Evolutionary conservation across 2,329 filamentous ascomycete species (phyloP).

Genomic region (Cercospora sp.): DNA sequence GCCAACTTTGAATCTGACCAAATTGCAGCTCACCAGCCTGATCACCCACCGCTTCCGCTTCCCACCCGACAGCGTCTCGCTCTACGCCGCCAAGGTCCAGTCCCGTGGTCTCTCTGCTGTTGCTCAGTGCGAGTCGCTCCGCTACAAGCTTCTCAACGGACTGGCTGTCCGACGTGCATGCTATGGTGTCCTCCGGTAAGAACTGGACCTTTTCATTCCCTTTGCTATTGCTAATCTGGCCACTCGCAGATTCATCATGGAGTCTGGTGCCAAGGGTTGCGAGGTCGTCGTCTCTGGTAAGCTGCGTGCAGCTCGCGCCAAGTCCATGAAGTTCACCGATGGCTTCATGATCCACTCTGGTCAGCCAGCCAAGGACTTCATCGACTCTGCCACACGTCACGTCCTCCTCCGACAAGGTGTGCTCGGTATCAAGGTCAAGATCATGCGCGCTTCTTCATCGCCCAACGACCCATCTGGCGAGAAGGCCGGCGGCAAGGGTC

Average conservation of each 20-base stretch:
- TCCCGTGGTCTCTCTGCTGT: slow-evolving; percentile 99
- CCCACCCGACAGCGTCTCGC: slow-evolving; percentile 99
- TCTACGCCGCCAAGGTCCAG: slow-evolving; percentile 99
- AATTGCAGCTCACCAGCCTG: slow-evolving; percentile 78
- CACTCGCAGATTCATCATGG: slow-evolving; percentile 83
- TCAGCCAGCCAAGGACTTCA: slow-evolving; percentile 99
- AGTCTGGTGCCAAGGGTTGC: slow-evolving; percentile 98
- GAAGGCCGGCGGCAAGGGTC: slow-evolving; percentile 92
- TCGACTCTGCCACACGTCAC: slow-evolving; percentile 97
- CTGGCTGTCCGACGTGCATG: slow-evolving; percentile 97
- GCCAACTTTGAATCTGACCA: slow-evolving; percentile 11
- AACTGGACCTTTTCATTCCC: slow-evolving; percentile 10
- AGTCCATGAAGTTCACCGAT: slow-evolving; percentile 99
- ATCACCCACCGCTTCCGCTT: slow-evolving; percentile 99
- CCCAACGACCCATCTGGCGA: slow-evolving; percentile 89
- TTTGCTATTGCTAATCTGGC: background rate
- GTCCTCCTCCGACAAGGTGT: slow-evolving; percentile 99
- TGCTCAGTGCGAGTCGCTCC: slow-evolving; percentile 99
- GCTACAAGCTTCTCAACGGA: slow-evolving; percentile 99
- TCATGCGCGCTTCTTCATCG: slow-evolving; percentile 85
- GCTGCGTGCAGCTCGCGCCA: slow-evolving; percentile 97
- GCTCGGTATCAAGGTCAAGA: slow-evolving; percentile 99
- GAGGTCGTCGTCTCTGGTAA: slow-evolving; percentile 99
- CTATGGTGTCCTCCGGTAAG: slow-evolving; percentile 83
- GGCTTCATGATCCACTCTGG: slow-evolving; percentile 99